Evolutionary conservation across 805 yeast species (phyloP).

Genomic region (Pichia occidentalis): DNA sequence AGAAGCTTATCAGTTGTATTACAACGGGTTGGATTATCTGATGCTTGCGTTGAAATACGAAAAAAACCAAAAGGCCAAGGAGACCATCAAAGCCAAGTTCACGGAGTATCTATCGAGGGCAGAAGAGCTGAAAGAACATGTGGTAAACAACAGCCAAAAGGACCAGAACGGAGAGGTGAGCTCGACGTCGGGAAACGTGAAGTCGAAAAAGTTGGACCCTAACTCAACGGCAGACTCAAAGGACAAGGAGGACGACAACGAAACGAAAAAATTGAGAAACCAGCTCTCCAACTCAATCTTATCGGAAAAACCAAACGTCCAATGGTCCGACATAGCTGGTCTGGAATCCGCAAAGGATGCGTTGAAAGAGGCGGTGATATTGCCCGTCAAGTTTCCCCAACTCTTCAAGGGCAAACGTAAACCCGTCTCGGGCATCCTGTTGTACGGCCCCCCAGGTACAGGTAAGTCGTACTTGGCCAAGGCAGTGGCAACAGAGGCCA

Average conservation of each 20-base stretch:
- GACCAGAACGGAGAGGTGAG: constrained; percentile 45
- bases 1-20: constrained; percentile 89
- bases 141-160: constrained; percentile 52
- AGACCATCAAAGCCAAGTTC: constrained; percentile 78
- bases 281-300: constrained; percentile 90
- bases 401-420: constrained; percentile 89
- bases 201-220: constrained; percentile 40
- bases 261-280: constrained; percentile 81
- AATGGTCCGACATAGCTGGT: constrained; percentile 96
- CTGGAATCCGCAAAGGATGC: constrained; percentile 94
- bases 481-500: constrained; percentile 98
- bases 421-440: constrained; percentile 83
- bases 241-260: constrained; percentile 58
- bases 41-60: constrained; percentile 95
- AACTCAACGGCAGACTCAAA: constrained; percentile 32
- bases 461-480: constrained; percentile 96
- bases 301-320: constrained; percentile 85
- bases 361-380: constrained; percentile 90
- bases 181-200: constrained; percentile 51
- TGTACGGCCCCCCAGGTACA: constrained; percentile 95
- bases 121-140: constrained; percentile 84
- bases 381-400: constrained; percentile 95
- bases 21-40: constrained; percentile 87
- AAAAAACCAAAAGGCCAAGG: constrained; percentile 84
- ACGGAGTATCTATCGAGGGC: constrained; percentile 90